Base-by-base conservation (phyloP, 176 grass and related monocot species). In the Poa annua region DNA sequence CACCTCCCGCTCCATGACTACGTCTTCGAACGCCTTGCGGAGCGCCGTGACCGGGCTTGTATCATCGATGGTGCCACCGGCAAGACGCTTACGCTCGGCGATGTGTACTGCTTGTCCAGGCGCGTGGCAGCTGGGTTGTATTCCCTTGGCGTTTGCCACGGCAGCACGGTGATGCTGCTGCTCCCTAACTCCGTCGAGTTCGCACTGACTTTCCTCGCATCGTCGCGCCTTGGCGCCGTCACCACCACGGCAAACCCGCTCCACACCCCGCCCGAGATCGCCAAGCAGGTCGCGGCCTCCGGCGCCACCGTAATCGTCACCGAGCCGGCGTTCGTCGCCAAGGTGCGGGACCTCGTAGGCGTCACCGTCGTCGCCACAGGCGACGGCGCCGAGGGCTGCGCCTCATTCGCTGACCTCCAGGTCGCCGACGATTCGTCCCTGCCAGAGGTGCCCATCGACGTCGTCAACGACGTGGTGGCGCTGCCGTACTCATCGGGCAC, bases 401-500 rank as follows among this genome's bases (percentile, higher is more conserved):
- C 80, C 77, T 81, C 83, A 0, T 90, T 90, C 62, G 22, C 88
- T 11, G 92, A 94, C 75, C 88, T 97, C 68, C 10, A 56, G 8
- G 52, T 44, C 56, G 21, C 55, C 41, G 66, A 82, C 19, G 71
- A 25, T 9, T 77, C 75, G 8, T n/a, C 55, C 3, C 41, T 60
- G 65, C 51, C 56, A 1, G 81, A 51, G 45, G 65, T 9, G 14
- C 39, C 26, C 59, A 89, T 84, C 85, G 88, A 84, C 84, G 83
- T 55, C 76, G 85, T 34, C 6, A 89, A 33, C 42, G 96, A 98
- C 78, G 84, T 77, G 6, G 92, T 92, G 0, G 88, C 88, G 51
- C 86, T 98, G 76, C 92, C 94, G 0, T 98, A 98, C 90, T 98
- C 96, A 4, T 98, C 96, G 7, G 96, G 96, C 55, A 98, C 96